Evolutionary conservation across 2,329 filamentous ascomycete species (phyloP).

Genomic region (Calonectria leucothoes): DNA sequence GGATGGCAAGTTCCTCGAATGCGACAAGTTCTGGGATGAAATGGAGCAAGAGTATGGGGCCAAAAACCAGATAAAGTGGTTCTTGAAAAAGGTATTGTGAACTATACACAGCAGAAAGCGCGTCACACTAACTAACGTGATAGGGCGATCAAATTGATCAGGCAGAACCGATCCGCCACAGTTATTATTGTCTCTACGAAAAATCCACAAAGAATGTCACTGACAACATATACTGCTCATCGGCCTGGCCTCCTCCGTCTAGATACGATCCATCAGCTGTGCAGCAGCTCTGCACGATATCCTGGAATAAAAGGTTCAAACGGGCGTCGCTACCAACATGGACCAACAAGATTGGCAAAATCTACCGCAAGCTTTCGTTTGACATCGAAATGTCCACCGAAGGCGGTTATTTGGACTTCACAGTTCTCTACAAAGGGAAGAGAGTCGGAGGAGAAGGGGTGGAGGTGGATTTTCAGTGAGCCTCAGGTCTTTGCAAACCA

Average conservation of each 20-base stretch:
- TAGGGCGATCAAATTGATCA: constrained; percentile 28
- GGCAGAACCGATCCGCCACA: background rate
- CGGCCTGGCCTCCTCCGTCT: background rate
- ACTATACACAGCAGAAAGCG: fast-evolving
- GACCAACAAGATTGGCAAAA: constrained; percentile 23
- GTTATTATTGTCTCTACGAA: background rate
- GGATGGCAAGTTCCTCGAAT: background rate
- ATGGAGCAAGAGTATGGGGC: background rate
- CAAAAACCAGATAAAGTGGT: constrained; percentile 42
- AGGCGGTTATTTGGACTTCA: constrained; percentile 37
- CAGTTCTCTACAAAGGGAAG: constrained; percentile 19
- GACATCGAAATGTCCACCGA: constrained; percentile 35
- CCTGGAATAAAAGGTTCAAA: constrained; percentile 24
- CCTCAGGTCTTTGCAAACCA: fast-evolving
- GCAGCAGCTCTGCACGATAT: constrained; percentile 29
- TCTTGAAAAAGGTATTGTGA: constrained; percentile 34
- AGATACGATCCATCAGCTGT: fast-evolving
- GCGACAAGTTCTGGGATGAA: constrained; percentile 30
- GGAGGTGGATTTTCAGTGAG: constrained; percentile 32
- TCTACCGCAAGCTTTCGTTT: constrained; percentile 5
- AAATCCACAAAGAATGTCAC: too few relatives aligned
- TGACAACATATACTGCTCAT: constrained; percentile 3
- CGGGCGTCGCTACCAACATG: constrained; percentile 17
- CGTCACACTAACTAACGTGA: background rate
- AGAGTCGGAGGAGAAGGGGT: constrained; percentile 32